Conservation (phyloP, 352 stramenopile species). For the Nothophytophthora sp. region DNA sequence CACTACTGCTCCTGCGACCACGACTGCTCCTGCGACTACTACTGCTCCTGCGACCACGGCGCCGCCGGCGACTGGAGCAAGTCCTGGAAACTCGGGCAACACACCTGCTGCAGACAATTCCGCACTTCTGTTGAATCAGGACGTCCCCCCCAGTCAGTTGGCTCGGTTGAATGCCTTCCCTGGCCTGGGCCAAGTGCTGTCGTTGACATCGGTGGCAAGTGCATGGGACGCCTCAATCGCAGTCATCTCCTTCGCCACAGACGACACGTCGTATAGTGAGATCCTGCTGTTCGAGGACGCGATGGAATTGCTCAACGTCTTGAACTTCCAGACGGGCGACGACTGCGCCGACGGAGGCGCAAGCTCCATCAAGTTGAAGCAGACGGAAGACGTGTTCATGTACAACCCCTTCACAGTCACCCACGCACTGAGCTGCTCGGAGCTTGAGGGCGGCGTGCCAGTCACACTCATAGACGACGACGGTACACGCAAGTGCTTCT, state of each 20-base stretch:
- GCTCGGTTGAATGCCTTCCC: conserved; percentile 28
- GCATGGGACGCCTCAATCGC: conserved; percentile 15
- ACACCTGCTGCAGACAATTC: not conserved
- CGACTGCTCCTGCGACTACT: conserved; percentile 14
- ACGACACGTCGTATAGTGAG: conserved; percentile 32
- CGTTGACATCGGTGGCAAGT: conserved; percentile 4
- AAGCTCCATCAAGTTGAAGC: conserved; percentile 36
- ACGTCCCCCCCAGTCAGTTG: conserved; percentile 20
- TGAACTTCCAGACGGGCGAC: conserved; percentile 40
- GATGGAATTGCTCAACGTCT: conserved; percentile 23
- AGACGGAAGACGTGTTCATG: conserved; percentile 52
- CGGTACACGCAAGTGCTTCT: conserved; percentile 51
- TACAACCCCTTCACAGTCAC: conserved; percentile 61
- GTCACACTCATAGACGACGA: conserved; percentile 40
- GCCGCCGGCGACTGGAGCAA: no score
- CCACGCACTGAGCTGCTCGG: conserved; percentile 35
- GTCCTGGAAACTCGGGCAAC: no score
- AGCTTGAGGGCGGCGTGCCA: conserved; percentile 41
- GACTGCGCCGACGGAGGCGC: conserved; percentile 21
- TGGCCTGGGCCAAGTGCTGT: conserved; percentile 28
- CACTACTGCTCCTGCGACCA: not conserved
- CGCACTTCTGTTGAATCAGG: conserved; percentile 1
- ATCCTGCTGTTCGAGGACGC: conserved; percentile 29
- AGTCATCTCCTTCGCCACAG: conserved; percentile 42
- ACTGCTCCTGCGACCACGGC: no score